Evolutionary conservation across 2,329 filamentous ascomycete species (phyloP).

Genomic region (Helotiales sp.): DNA sequence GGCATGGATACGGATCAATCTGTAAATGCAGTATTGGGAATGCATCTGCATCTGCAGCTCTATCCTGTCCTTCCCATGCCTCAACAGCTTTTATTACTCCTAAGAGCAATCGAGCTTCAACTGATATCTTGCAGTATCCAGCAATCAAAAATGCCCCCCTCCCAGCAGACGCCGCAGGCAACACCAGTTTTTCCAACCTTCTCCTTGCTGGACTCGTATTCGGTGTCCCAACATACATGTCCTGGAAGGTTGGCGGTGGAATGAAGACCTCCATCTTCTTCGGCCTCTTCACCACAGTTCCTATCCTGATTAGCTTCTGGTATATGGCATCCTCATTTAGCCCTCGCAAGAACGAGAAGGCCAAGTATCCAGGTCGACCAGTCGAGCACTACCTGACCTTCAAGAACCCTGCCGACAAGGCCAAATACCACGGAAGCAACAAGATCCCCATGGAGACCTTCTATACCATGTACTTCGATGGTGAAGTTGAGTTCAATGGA

Average conservation of each 20-base stretch:
- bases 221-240: constrained; percentile 77
- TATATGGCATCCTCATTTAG: constrained; percentile 77
- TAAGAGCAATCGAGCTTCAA: constrained; percentile 35
- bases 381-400: constrained; percentile 91
- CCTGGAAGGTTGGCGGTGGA: constrained; percentile 84
- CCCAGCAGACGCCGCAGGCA: constrained; percentile 84
- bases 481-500: constrained; percentile 93
- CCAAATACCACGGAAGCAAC: constrained; percentile 76
- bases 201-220: constrained; percentile 73
- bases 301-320: constrained; percentile 85
- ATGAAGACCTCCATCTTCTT: constrained; percentile 89
- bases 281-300: constrained; percentile 75
- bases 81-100: not conserved
- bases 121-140: constrained; percentile 64
- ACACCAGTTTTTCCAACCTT: constrained; percentile 85
- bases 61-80: not conserved
- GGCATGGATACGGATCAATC: not conserved
- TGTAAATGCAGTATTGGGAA: not conserved
- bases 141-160: constrained; percentile 94
- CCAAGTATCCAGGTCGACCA: constrained; percentile 79
- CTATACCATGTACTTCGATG: constrained; percentile 97
- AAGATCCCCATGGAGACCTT: constrained; percentile 93
- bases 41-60: not conserved
- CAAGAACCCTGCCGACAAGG: constrained; percentile 63
- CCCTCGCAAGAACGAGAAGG: constrained; percentile 93